These are phyloP conservation scores for Coprinopsis cinerea DNA, from an alignment of 768 basidiomycete species.

Conservation along the genomic window DNA sequence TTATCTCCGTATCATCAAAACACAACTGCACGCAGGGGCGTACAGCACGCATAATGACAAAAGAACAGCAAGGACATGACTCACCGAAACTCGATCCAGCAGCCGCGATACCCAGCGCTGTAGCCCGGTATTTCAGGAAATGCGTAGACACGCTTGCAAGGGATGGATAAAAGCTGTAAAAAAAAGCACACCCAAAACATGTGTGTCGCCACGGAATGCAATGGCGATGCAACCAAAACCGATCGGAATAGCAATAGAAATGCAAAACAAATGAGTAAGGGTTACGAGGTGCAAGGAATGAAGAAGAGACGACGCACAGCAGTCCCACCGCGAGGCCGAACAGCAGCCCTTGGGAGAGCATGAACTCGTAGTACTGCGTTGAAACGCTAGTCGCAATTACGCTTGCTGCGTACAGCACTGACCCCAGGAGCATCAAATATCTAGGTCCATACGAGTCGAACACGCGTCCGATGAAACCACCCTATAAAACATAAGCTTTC, in stretches of 20 bases:
- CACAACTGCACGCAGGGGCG: no score
- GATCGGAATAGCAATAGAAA: no score
- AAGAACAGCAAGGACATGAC: no score
- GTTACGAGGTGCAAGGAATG: no score
- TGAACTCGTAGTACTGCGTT: slow-evolving; percentile 51
- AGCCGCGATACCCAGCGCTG: slow-evolving; percentile 64
- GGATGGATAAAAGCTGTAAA: slow-evolving; percentile 62
- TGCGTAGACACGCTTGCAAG: slow-evolving; percentile 62
- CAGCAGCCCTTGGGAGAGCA: slow-evolving; percentile 57
- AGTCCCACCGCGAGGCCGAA: slow-evolving; percentile 63
- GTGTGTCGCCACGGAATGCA: no score
- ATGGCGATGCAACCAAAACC: no score
- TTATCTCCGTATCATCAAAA: no score
- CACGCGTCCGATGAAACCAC: slow-evolving; percentile 51
- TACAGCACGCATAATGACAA: no score
- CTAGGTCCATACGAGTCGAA: slow-evolving; percentile 60
- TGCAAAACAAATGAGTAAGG: no score
- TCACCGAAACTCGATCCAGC: slow-evolving; percentile 65
- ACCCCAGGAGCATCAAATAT: slow-evolving; percentile 45
- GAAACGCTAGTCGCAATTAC: slow-evolving; percentile 59
- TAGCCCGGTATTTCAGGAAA: slow-evolving; percentile 59
- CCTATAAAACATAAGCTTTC: slow-evolving; percentile 31
- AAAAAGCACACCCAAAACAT: no score
- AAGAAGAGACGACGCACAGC: slow-evolving; percentile 38
- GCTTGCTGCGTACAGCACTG: slow-evolving; percentile 40